Evolutionary conservation across 192 early-diverging fungal species (phyloP), one percentile per base, ranked within the genome.

Genomic region (Obelidium mucronatum): DNA sequence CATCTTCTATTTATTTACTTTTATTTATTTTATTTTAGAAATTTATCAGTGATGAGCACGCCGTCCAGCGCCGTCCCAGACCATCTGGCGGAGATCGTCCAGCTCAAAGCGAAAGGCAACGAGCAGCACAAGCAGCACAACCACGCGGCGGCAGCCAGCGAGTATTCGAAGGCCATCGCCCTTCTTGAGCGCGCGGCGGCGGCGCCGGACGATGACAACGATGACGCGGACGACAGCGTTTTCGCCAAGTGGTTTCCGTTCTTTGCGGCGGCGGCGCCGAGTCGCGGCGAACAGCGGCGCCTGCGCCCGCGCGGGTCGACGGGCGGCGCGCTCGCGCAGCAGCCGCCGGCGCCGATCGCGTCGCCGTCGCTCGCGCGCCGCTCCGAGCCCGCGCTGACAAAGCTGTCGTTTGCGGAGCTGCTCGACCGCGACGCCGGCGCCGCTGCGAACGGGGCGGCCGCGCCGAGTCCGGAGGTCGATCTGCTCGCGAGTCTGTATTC

Each of bases 71-170:
- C n/a, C n/a, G n/a, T n/a, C n/a, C n/a, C n/a, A n/a, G n/a, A n/a
- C n/a, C n/a, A n/a, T n/a, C n/a, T n/a, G n/a, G n/a, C n/a, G n/a
- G n/a, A n/a, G n/a, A n/a, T n/a, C n/a, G n/a, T n/a, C n/a, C n/a
- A n/a, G n/a, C n/a, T 93, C 67, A 96, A 96, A 82, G 84, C 81
- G 13, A 81, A 89, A 48, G 96, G 96, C 37, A 98, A 96, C 78
- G 85, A 75, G 31, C 89, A 89, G 67, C 93, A 92, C 82, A 93
- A 92, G 75, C 83, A 88, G 61, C 89, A 87, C 39, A 79, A 92
- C 3, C 88, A 91, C 58, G 40, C 79, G 0, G 65, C 59, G 5
- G 95, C 96, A 13, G 42, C 85, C 44, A 82, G 78, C 63, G 94
- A 96, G 80, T 98, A 97, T 79, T 68, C 85, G 34, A 94, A 93